Evolutionary conservation across 2,329 filamentous ascomycete genomes (phyloP), one percentile per base, ranked within the genome.

Genomic region (Clonostachys sp.): DNA sequence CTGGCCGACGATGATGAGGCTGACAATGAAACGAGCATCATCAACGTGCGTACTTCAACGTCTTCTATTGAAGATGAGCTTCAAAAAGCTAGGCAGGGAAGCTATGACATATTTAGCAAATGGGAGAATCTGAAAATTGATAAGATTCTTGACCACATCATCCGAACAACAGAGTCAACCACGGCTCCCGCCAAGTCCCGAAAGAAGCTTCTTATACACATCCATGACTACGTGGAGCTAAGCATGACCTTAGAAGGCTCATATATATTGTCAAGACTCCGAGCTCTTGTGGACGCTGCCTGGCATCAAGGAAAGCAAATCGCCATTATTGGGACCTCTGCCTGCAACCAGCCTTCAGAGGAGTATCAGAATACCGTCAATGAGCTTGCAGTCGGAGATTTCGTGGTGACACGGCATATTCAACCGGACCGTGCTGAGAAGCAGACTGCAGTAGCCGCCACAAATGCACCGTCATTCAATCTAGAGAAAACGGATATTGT

Each of bases 161-260:
- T 84, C 24, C 24, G 24, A 10, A 10, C 24, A 30, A 10, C 24
- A 30, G 24, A 30, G 24, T 10, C 24, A 30, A 30, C 24, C 24
- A 30, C 42, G 53, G 7, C 57, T 61, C 24, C 42, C 18, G 4
- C 18, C 13, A n/a, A n/a, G 12, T 30, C 16, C 8, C 40, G 38
- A 8, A 42, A 62, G 18, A 75, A 74, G 20, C 75, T 91, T 8
- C 84, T 97, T 49, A 74, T 95, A 38, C 89, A 89, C 56, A 70
- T 96, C 12, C 81, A 87, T 60, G 89, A 97, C 61, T 87, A 90
- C 58, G 83, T 87, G 46, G 89, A 95, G 53, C 74, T 99, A 9
- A 81, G 78, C 56, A 78, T 80, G 59, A 84, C 87, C 1, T 64
- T 78, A 6, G 83, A 89, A 49, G 89, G 90, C 12, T 74, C 80